phyloP scores from a whole-genome alignment of 495 filamentous ascomycete genomes.

The Lophiotrema nucula region DNA sequence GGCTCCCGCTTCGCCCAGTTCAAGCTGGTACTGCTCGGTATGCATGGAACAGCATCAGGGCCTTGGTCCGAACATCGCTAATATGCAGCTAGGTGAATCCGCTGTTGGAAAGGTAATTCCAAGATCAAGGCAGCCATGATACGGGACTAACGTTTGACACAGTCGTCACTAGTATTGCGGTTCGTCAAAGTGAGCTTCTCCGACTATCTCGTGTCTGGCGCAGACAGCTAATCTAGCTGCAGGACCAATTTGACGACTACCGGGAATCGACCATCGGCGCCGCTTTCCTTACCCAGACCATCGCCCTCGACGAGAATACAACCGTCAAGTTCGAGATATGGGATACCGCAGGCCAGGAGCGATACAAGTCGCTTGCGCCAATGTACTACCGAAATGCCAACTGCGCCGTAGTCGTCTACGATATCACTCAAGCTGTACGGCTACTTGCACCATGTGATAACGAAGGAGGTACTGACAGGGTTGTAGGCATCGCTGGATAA shows the following conservation, averaged over 20 bases:
- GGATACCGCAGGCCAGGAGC: slow-evolving; percentile 97
- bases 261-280: slow-evolving; percentile 98
- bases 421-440: slow-evolving; percentile 96
- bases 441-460: not conserved
- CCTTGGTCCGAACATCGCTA: slow-evolving; percentile 17
- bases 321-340: slow-evolving; percentile 99
- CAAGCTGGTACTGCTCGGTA: slow-evolving; percentile 95
- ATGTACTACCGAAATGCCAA: slow-evolving; percentile 99
- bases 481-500: slow-evolving; percentile 89
- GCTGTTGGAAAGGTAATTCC: slow-evolving; percentile 86
- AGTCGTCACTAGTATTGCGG: slow-evolving; percentile 96
- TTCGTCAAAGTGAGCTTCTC: slow-evolving; percentile 83
- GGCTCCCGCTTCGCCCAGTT: slow-evolving; percentile 91
- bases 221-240: not conserved
- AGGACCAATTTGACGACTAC: slow-evolving; percentile 99
- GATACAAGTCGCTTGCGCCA: slow-evolving; percentile 96
- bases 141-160: slow-evolving; percentile 9
- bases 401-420: slow-evolving; percentile 98
- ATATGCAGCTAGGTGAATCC: slow-evolving; percentile 75
- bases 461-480: slow-evolving; percentile 16
- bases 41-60: slow-evolving; percentile 36
- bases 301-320: slow-evolving; percentile 92
- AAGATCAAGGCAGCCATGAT: slow-evolving; percentile 31
- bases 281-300: slow-evolving; percentile 97
- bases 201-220: not conserved